Base-by-base conservation (phyloP, 768 basidiomycete genomes). In the Pholiota conissans region DNA sequence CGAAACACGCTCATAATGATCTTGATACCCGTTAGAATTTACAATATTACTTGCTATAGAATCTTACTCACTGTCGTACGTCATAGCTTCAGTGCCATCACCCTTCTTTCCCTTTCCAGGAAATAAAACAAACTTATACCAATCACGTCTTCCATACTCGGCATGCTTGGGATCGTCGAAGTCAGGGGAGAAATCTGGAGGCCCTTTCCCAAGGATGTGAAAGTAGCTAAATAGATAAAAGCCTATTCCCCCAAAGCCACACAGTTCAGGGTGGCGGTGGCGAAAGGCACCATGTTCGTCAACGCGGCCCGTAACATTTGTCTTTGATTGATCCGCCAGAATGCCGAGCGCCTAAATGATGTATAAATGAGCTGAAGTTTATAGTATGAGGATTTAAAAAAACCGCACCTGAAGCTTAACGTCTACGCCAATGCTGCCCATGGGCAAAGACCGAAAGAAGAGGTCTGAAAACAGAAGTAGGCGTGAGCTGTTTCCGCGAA, bases 121-220 rank as follows among this genome's bases (percentile, higher is more conserved):
- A 64, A 71, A 73, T 35, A 14, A 55, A 51, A 52, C 27, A 51
- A 24, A 57, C 3, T 16, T 51, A 26, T 51, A 75, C 74, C 74
- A 74, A 27, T 63, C 58, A 0, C 66, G 64, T 3, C 54, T 30
- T 0, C 74, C 69, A 61, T 56, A 73, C 14, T 71, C 65, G 0
- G 67, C 63, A 37, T 63, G 66, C 2, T 63, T 47, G 1, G 49
- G 45, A 26, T 63, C 53, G 3, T 57, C 18, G 49, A 73, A 73
- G 49, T 72, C 63, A 1, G 74, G 68, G n/a, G 57, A 55, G 48
- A 74, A 73, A 11, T 50, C 32, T 4, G 69, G 73, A 1, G 45
- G 50, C 0, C 46, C 5, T 3, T 51, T 40, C 18, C 56, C 46
- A 2, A 66, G 45, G 20, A 76, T 55, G 13, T 77, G 74, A 49